Evolutionary conservation across 2,329 filamentous ascomycete species (phyloP).

Genomic region (Fusarium multiceps): DNA sequence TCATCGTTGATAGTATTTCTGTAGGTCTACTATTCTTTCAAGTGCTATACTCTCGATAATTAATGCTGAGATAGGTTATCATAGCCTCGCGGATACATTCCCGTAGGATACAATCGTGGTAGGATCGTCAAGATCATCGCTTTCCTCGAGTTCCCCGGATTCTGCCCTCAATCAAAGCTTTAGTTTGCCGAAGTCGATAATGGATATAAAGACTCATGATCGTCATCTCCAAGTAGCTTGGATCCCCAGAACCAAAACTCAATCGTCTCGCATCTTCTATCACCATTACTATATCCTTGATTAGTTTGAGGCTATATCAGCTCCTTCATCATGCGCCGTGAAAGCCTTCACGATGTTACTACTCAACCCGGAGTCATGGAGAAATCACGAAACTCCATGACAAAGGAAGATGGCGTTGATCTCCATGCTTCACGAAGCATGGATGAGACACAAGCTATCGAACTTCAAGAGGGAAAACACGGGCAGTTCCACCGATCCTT

Average conservation of each 20-base stretch:
- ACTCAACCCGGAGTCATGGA: slow-evolving; percentile 9
- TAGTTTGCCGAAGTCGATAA: background rate
- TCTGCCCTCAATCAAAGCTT: background rate
- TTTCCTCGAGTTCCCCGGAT: background rate
- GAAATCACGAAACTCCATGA: slow-evolving; percentile 16
- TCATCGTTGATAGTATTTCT: background rate
- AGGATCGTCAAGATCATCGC: background rate
- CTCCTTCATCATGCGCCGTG: slow-evolving; percentile 12
- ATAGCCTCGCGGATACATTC: slow-evolving; percentile 25
- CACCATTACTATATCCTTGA: background rate
- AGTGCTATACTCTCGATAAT: background rate
- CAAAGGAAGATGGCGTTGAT: slow-evolving; percentile 16
- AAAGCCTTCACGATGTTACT: slow-evolving; percentile 20
- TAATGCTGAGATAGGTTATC: background rate
- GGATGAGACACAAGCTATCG: slow-evolving; percentile 15
- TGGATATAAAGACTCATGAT: slow-evolving; percentile 11
- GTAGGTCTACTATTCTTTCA: background rate
- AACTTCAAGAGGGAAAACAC: slow-evolving; percentile 20
- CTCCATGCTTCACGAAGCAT: slow-evolving; percentile 12
- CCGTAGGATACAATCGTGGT: slow-evolving; percentile 24
- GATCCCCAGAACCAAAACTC: background rate
- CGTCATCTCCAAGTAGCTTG: background rate
- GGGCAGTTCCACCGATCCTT: slow-evolving; percentile 40
- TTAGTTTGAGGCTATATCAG: background rate
- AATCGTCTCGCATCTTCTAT: background rate